Base-by-base conservation (phyloP, 495 filamentous ascomycete species). In the Trichocladium antarcticum region DNA sequence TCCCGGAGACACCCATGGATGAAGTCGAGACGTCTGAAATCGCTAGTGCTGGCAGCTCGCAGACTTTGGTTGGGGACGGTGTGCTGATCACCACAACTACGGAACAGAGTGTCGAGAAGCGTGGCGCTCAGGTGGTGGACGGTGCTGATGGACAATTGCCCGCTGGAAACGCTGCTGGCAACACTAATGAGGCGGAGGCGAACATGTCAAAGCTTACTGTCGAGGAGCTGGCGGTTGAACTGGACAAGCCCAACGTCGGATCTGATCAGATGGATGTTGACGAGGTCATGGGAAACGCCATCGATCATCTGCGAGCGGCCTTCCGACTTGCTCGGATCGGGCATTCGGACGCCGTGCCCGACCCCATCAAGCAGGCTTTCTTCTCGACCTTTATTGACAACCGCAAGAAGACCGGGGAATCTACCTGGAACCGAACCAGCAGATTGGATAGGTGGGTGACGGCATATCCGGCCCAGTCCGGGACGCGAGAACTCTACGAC, bases 271-370 rank as follows among this genome's bases (percentile, higher is more conserved):
- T 96, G 68, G 92, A 98, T 68, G 92, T 95, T 6, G 89, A 85
- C 9, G 92, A 98, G 63, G 89, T 95, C 32, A 89, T 95, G 62
- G 87, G 87, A 34, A 89, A 92, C 60, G 82, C 93, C 19, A 75
- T 93, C 31, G 89, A 89, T 55, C 85, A 90, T 34, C 73, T 95
- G n/a, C 81, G 87, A 59, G 87, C 85, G 53, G 89, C 89, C 4
- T 89, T 95, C 57, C 81, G 78, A 53, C 75, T 87, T 31, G 67
- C 70, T 6, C 66, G 67, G 2, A 65, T 81, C 45, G 79, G 77
- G 22, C 49, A 53, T 12, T 21, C 53, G 6, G 62, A 73, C 10
- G 74, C 79, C 35, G 82, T 6, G 28, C 67, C 32, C 6, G 93
- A 97, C 61, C 71, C 74, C 38, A 78, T 96, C 37, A 84, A 87